Percentiles rank a stretch among this genome's conserved stretches.
Conservation (phyloP, 2,329 filamentous ascomycete genomes). For the Penicillium sp. region DNA sequence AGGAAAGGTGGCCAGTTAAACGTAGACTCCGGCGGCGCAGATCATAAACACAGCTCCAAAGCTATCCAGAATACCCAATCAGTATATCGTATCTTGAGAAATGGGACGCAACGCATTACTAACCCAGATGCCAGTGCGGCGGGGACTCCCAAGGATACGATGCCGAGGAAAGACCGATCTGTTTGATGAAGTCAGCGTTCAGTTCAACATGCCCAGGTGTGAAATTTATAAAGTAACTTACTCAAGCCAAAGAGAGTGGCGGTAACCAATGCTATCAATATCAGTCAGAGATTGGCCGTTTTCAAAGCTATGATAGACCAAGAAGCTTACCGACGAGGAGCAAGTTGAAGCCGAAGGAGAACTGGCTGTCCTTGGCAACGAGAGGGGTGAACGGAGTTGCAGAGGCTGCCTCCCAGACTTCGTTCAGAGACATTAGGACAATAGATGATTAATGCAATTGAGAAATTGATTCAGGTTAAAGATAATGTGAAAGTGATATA, state of each 20-base stretch:
- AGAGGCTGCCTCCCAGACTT: slow-evolving; percentile 91
- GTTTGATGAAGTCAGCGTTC: slow-evolving; percentile 12
- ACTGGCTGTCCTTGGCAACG: slow-evolving; percentile 79
- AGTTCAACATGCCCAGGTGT: slow-evolving; percentile 2
- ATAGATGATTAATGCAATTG: neutral
- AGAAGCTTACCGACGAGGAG: slow-evolving; percentile 60
- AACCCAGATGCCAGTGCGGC: slow-evolving; percentile 90
- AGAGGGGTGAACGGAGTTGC: slow-evolving; percentile 78
- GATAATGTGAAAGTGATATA: neutral
- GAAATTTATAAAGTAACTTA: slow-evolving; percentile 46
- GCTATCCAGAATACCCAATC: slow-evolving; percentile 47
- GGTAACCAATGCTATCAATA: slow-evolving; percentile 57
- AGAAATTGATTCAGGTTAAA: slow-evolving; percentile 5
- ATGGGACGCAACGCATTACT: slow-evolving; percentile 36
- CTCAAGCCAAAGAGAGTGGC: slow-evolving; percentile 82
- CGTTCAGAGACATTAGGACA: slow-evolving; percentile 64
- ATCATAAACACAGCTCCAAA: slow-evolving; percentile 98
- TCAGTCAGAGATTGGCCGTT: slow-evolving; percentile 14
- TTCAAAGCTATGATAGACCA: slow-evolving; percentile 12
- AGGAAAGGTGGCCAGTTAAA: slow-evolving; percentile 54
- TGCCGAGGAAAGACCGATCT: slow-evolving; percentile 79
- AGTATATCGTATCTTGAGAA: slow-evolving; percentile 12
- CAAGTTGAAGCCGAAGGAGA: slow-evolving; percentile 73
- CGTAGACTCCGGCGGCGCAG: slow-evolving; percentile 97
- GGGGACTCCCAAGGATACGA: slow-evolving; percentile 76